Evolutionary conservation across 1,139 yeast species (phyloP).

Genomic region (Magnusiomyces tetraspermus): DNA sequence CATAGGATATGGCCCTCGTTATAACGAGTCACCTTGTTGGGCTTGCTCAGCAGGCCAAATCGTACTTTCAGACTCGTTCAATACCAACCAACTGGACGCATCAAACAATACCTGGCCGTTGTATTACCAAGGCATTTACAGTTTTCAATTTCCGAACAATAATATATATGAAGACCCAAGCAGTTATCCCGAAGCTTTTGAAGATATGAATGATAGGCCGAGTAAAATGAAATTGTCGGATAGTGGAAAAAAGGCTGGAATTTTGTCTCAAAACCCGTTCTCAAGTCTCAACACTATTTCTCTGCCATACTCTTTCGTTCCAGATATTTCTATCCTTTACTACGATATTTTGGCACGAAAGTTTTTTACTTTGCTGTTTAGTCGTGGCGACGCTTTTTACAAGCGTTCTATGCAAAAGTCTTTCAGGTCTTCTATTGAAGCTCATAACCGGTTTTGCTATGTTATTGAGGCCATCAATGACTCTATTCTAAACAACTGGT

Average conservation of each 20-base stretch:
- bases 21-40: not conserved
- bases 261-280: not conserved
- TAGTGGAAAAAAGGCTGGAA: not conserved
- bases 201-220: not conserved
- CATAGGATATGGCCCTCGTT: not conserved
- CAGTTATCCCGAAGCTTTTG: not conserved
- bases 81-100: not conserved
- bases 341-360: not conserved
- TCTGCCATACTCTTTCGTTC: not conserved
- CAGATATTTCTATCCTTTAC: not conserved
- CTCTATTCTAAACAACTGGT: not conserved
- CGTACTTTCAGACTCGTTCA: not conserved
- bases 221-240: not conserved
- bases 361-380: not conserved
- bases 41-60: not conserved
- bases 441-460: constrained; percentile 1
- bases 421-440: not conserved
- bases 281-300: not conserved
- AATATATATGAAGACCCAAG: not conserved
- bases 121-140: not conserved
- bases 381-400: not conserved
- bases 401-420: not conserved
- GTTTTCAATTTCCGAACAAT: not conserved
- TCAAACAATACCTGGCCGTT: not conserved
- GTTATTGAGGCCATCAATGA: not conserved